Evolutionary conservation across 805 yeast genomes (phyloP), one percentile per base, ranked within the genome.

Genomic region (Gaillardinia entomophila): DNA sequence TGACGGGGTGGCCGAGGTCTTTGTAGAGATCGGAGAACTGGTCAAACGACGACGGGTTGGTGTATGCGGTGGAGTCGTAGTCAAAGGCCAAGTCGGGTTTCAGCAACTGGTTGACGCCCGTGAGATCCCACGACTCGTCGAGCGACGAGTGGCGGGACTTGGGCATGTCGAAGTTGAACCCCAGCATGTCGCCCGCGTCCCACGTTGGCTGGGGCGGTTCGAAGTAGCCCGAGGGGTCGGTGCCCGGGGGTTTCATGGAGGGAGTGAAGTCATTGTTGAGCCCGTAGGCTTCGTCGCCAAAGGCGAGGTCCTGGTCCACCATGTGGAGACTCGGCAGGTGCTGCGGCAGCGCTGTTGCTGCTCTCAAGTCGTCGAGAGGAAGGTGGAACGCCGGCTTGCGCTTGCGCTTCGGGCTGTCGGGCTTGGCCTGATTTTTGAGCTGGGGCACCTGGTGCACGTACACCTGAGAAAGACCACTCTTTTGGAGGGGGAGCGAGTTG

Each of bases 161-260:
- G 28, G 11, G 30, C 18, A 25, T 31, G 12, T 44, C 47, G 23
- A 51, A 51, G 29, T 47, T 45, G 33, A 49, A 49, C 7, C 54
- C 54, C 12, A 33, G 35, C 23, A 50, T 33, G 27, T 48, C 53
- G 4, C 38, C 37, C 37, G 26, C 25, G 23, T 4, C 30, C 35
- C 28, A 33, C 27, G 8, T 27, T 33, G 18, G 23, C 26, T 19
- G 22, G 10, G 22, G 22, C 22, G 6, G 22, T 6, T 19, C 39
- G 35, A 49, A 36, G 37, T 50, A 47, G n/a, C 36, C 48, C 12
- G 38, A 33, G 13, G 27, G 31, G 20, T 34, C 37, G 12, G 41
- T 20, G 12, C 50, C 53, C 2, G 66, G 65, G 0, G 63, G 62
- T 24, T 51, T 51, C 57, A 57, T 53, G 4, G 48, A 42, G 3